phyloP scores from a whole-genome alignment of 2,329 filamentous ascomycete species.

The Macrophomina tecta region DNA sequence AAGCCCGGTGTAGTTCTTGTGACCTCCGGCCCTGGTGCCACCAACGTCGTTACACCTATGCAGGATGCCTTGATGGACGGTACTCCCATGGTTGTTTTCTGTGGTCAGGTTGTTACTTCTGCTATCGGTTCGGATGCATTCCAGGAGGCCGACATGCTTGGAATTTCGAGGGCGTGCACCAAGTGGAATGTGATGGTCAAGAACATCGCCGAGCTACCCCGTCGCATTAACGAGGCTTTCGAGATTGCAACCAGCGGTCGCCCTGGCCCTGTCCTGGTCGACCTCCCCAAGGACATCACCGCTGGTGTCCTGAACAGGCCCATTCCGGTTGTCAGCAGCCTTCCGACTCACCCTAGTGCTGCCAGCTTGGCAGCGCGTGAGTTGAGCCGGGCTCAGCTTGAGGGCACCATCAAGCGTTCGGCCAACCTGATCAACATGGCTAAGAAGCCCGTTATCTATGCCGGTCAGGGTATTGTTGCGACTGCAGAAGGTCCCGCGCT shows the following conservation, averaged over 20 bases:
- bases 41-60: constrained; percentile 95
- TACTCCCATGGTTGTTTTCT: constrained; percentile 94
- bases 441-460: constrained; percentile 95
- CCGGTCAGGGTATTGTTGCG: constrained; percentile 86
- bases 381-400: constrained; percentile 72
- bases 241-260: constrained; percentile 95
- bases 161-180: constrained; percentile 92
- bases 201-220: constrained; percentile 88
- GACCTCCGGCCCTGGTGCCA: constrained; percentile 94
- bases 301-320: constrained; percentile 81
- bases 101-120: constrained; percentile 86
- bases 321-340: constrained; percentile 76
- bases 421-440: constrained; percentile 83
- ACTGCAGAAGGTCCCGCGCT: constrained; percentile 78
- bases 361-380: constrained; percentile 83
- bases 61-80: constrained; percentile 95
- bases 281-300: constrained; percentile 95
- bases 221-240: constrained; percentile 96
- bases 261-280: constrained; percentile 92
- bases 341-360: constrained; percentile 83
- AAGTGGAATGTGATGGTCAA: constrained; percentile 99
- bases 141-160: constrained; percentile 93
- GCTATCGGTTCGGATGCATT: constrained; percentile 96
- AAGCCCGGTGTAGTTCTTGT: constrained; percentile 96
- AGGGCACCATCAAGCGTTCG: constrained; percentile 75